phyloP scores from a whole-genome alignment of 2,329 filamentous ascomycete genomes.

The Xylaria sp. region DNA sequence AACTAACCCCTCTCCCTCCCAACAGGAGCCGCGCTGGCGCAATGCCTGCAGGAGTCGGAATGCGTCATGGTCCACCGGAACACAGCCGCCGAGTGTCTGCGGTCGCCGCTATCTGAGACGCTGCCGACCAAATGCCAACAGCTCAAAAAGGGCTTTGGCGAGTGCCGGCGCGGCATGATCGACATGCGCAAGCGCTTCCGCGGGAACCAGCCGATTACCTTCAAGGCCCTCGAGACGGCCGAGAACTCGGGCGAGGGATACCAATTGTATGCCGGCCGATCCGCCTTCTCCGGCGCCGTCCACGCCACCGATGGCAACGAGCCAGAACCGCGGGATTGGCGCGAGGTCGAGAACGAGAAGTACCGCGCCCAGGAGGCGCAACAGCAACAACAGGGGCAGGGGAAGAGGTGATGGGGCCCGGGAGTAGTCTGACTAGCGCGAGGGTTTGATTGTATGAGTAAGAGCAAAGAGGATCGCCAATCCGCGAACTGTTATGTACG shows the following conservation, averaged over 20 bases:
- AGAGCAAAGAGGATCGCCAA: background rate
- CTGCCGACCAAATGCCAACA: slow-evolving; percentile 90
- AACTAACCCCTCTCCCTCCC: slow-evolving; percentile 4
- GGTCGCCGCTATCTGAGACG: slow-evolving; percentile 77
- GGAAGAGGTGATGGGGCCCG: slow-evolving; percentile 31
- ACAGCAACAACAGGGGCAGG: slow-evolving; percentile 30
- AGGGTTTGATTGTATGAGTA: slow-evolving; percentile 6
- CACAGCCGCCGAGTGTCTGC: slow-evolving; percentile 85
- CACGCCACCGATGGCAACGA: slow-evolving; percentile 73
- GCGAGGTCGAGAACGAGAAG: slow-evolving; percentile 68
- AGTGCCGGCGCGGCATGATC: slow-evolving; percentile 94
- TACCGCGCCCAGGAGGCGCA: slow-evolving; percentile 49
- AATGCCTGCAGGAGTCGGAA: slow-evolving; percentile 95
- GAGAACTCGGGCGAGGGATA: slow-evolving; percentile 64
- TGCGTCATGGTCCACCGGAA: slow-evolving; percentile 94
- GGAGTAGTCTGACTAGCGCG: background rate
- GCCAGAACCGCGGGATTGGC: slow-evolving; percentile 64
- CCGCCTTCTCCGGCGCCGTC: slow-evolving; percentile 68
- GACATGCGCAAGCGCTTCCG: slow-evolving; percentile 99
- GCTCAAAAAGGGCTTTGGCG: slow-evolving; percentile 88
- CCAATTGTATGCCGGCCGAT: slow-evolving; percentile 80
- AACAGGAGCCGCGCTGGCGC: slow-evolving; percentile 84
- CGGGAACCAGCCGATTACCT: slow-evolving; percentile 84
- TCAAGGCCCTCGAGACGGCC: slow-evolving; percentile 64
- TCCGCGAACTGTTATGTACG: slow-evolving; percentile 6